Evolutionary conservation across 805 yeast genomes (phyloP).

Genomic region (Phaffomyces thermotolerans): DNA sequence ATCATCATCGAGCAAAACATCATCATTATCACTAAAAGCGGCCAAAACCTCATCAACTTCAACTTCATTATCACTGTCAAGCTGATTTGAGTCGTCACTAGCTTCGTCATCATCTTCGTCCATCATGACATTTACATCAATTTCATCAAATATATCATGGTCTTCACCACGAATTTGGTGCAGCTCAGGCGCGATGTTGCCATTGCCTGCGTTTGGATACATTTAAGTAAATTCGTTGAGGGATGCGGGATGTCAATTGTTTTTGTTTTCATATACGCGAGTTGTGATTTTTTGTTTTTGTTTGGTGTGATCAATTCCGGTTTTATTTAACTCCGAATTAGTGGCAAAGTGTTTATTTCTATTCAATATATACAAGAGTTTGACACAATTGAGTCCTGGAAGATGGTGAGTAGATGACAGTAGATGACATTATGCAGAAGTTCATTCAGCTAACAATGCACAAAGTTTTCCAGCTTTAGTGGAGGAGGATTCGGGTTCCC

Average conservation of each 20-base stretch:
- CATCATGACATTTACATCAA: conserved; percentile 26
- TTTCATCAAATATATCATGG: conserved; percentile 18
- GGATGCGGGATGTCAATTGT: no score
- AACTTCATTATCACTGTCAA: conserved; percentile 5
- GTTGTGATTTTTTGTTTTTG: neutral
- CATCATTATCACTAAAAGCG: conserved; percentile 29
- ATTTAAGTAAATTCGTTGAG: no score
- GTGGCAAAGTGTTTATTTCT: neutral
- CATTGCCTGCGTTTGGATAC: no score
- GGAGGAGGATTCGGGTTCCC: conserved; percentile 18
- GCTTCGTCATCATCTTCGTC: conserved; percentile 5
- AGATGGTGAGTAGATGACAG: conserved; percentile 3
- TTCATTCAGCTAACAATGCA: no score
- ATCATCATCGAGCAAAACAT: conserved; percentile 24
- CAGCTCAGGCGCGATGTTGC: conserved; percentile 1
- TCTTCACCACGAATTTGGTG: conserved; percentile 1
- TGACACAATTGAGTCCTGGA: neutral
- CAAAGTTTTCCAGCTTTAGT: conserved; percentile 32
- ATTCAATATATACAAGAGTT: neutral
- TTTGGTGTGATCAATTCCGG: neutral
- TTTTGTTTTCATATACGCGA: no score
- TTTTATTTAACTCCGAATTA: neutral
- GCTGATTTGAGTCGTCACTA: neutral
- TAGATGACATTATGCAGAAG: neutral
- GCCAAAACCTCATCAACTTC: conserved; percentile 27